phyloP scores from a whole-genome alignment of 2,329 filamentous ascomycete species.

The Sclerotinia borealis region DNA sequence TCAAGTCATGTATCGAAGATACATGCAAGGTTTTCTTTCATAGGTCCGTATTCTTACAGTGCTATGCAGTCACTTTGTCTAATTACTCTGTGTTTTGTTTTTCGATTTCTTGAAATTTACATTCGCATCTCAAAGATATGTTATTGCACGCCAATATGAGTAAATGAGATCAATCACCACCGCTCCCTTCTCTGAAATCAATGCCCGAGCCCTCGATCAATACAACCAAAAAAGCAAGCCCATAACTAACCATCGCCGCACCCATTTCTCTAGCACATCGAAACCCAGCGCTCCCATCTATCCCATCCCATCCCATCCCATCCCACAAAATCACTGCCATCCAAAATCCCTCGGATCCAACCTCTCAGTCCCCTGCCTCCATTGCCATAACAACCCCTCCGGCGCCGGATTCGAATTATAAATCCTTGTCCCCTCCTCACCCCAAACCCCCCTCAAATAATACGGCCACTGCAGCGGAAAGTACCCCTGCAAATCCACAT shows the following conservation, averaged over 20 bases:
- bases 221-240: background rate
- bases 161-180: background rate
- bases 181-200: background rate
- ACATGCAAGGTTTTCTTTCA: too few relatives aligned
- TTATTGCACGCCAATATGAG: background rate
- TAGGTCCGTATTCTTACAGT: background rate
- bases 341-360: background rate
- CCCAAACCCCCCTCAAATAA: background rate
- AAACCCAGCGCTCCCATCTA: too few relatives aligned
- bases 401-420: background rate
- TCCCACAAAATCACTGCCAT: background rate
- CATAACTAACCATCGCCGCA: background rate
- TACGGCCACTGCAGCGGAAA: background rate
- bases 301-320: too few relatives aligned
- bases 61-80: background rate
- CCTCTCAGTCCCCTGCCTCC: background rate
- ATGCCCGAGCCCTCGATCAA: background rate
- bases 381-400: background rate
- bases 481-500: background rate
- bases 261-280: too few relatives aligned
- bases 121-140: background rate
- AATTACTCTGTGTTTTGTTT: too few relatives aligned
- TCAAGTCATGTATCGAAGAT: too few relatives aligned
- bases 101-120: too few relatives aligned
- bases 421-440: background rate